Percentiles rank a stretch among this genome's conserved stretches.
These are phyloP conservation scores for Phaeosphaeria sp. DNA, from an alignment of 2,329 filamentous ascomycete genomes.

Conservation along the genomic window DNA sequence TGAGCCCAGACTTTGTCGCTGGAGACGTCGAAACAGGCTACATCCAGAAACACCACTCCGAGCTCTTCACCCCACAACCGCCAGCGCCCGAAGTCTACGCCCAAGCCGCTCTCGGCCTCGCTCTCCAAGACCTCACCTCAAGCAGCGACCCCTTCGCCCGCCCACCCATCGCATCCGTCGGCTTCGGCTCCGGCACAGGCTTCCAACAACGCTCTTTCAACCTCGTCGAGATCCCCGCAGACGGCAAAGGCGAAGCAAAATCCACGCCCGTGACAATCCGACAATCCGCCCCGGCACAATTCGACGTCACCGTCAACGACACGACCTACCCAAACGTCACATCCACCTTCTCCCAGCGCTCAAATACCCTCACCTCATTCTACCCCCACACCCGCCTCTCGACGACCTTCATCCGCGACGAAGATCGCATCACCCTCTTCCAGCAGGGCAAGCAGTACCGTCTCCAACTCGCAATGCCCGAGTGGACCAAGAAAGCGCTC, in stretches of 20 bases:
- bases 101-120: constrained; percentile 82
- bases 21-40: constrained; percentile 96
- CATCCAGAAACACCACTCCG: constrained; percentile 84
- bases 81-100: constrained; percentile 78
- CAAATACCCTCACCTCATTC: constrained; percentile 70
- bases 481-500: constrained; percentile 87
- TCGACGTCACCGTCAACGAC: constrained; percentile 58
- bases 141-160: constrained; percentile 51
- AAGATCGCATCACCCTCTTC: constrained; percentile 76
- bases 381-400: constrained; percentile 82
- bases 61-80: constrained; percentile 72
- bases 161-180: constrained; percentile 49
- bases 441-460: constrained; percentile 68
- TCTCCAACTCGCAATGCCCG: constrained; percentile 64
- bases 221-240: constrained; percentile 57
- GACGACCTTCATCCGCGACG: constrained; percentile 75
- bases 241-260: constrained; percentile 48
- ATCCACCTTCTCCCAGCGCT: constrained; percentile 54
- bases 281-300: constrained; percentile 58
- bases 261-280: constrained; percentile 58
- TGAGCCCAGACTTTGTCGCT: constrained; percentile 79
- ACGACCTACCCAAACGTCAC: constrained; percentile 53
- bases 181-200: constrained; percentile 61
- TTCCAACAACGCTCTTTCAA: constrained; percentile 70
- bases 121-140: constrained; percentile 55